Evolutionary conservation across 305 asterid genomes (phyloP), one percentile per base, ranked within the genome.

Genomic region (Ajuga reptans): DNA sequence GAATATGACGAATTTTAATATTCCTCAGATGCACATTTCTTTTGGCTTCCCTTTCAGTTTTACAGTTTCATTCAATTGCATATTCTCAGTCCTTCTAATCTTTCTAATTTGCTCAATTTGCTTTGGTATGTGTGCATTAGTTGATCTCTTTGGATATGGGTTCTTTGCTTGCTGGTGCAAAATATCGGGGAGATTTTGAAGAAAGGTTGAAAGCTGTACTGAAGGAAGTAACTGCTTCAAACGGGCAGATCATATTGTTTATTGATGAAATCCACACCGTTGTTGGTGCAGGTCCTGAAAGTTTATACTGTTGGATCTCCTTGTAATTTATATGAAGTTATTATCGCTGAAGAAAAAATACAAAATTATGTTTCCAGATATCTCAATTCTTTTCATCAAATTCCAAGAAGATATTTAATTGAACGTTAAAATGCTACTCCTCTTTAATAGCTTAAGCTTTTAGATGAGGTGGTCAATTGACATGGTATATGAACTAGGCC

Each of bases 231-330:
- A 79, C 84, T 51, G 78, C 90, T 65, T 88, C 95, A 45, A 88
- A 86, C 78, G 95, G 95, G 73, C 95, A 88, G 83, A 83, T 83
- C 75, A 80, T 88, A 75, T 59, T 86, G 77, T 88, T 86, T 77
- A 88, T 86, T 53, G 92, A 88, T 81, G 95, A 87, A 86, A 85
- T 87, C 63, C 95, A 87, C 81, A 87, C 91, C 2, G 88, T 87
- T 15, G 95, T 88, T 69, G 97, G 96, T 75, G 96, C 97, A 78
- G 95, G 95, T 85, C 59, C 62, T 50, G 47, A 69, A 57, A 42
- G 17, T 61, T 17, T 66, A 6, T 39, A 15, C 42, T 60, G 24
- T 46, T 68, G 41, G 14, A 63, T 72, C 27, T 55, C 29, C 8
- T 24, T 37, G 6, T 61, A 31, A 27, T 42, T 55, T 6, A 52